Evolutionary conservation across 352 stramenopile species (phyloP), one percentile per base, ranked within the genome.

Genomic region (Pythium scleroteichum): DNA sequence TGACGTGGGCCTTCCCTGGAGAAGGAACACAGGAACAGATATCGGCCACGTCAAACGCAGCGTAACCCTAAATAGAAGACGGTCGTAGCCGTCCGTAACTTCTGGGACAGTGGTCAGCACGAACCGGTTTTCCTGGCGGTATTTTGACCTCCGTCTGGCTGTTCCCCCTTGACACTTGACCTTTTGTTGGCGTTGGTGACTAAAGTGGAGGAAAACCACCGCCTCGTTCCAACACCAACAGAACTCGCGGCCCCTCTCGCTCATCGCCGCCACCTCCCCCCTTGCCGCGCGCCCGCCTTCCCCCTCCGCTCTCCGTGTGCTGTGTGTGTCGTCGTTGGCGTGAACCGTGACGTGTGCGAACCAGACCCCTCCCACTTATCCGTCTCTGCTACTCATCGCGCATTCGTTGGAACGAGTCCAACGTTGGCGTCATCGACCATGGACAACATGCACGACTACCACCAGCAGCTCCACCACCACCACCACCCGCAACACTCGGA

Each of bases 361-460:
- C 41, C 9, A 20, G 27, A 3, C 19, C 23, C 45, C 44, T n/a
- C 19, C 41, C 41, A 9, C 41, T 13, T n/a, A 9, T 23, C 41
- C 16, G 19, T 35, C 29, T 35, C 29, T 10, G 29, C n/a, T n/a
- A n/a, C n/a, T n/a, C n/a, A n/a, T n/a, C n/a, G n/a, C n/a, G n/a
- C n/a, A n/a, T n/a, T n/a, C n/a, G n/a, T n/a, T n/a, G 10, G 10
- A 35, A 35, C 29, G 29, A 35, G 29, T 35, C 29, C 29, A 10
- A 35, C 29, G 29, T 35, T 5, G 29, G 5, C 5, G 10, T 35
- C 10, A 35, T 10, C 29, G 24, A 61, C 23, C 46, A 68, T 63
- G 53, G 61, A 63, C 29, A 63, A 68, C 53, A 53, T 68, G 53
- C 53, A 63, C 35, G 46, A 44, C 26, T 40, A 49, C 22, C 51